Percentiles rank a stretch among this genome's conserved stretches.
Conservation (phyloP, 805 yeast genomes). For the Candida broadrunensis region DNA sequence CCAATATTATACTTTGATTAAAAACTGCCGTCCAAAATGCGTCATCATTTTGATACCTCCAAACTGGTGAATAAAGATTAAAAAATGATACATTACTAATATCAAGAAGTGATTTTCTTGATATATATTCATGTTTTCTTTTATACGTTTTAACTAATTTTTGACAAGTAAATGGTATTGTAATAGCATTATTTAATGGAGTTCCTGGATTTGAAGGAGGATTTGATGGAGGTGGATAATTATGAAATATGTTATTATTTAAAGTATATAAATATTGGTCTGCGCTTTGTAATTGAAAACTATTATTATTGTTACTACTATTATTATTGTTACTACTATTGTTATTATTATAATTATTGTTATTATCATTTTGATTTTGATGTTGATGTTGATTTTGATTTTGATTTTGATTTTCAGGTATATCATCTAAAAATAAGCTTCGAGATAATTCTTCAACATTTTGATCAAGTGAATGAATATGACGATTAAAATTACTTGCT, state of each 20-base stretch:
- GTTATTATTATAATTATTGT: not conserved
- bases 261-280: not conserved
- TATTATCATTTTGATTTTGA: not conserved
- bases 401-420: not conserved
- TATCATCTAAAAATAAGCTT: not conserved
- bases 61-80: constrained; percentile 18
- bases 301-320: not conserved
- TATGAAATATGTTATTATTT: constrained; percentile 3
- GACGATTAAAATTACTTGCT: not conserved
- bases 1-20: constrained; percentile 22
- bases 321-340: not conserved
- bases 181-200: constrained; percentile 21
- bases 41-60: constrained; percentile 17
- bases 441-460: not conserved
- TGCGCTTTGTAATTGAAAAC: not conserved
- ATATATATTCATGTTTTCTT: constrained; percentile 9
- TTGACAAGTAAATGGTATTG: constrained; percentile 9
- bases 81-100: not conserved
- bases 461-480: constrained; percentile 2
- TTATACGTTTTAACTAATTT: constrained; percentile 7
- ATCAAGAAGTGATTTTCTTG: not conserved
- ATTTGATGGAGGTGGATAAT: not conserved
- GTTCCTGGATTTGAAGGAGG: constrained; percentile 1
- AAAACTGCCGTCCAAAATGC: constrained; percentile 30
- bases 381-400: not conserved